Base-by-base conservation (phyloP, 768 basidiomycete species). In the Scleroderma bovista region DNA sequence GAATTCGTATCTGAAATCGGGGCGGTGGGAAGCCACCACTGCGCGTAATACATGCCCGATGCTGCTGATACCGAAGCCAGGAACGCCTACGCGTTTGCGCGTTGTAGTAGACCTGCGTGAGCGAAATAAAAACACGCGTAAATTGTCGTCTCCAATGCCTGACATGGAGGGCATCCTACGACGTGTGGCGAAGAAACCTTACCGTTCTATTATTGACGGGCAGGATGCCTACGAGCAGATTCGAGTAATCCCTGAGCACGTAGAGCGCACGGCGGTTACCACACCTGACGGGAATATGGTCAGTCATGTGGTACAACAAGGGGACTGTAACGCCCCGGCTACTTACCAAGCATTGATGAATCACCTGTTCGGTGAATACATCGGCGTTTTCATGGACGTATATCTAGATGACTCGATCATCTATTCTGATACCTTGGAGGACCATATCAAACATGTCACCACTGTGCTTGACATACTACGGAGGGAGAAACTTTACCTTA, bases 311-410 rank as follows among this genome's bases (percentile, higher is more conserved):
- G 34, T 50, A 55, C 3, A 49, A 9, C 48, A 52, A 1, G 36
- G 54, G 0, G 41, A 69, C 72, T 1, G 69, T 75, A 66, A 77
- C 73, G 49, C 71, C 0, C 74, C 72, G 0, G 60, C 72, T 0
- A 79, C 75, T 0, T 79, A 75, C 47, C 77, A 79, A 2, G 54
- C 48, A 0, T 16, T 50, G n/a, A 52, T 55, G 51, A 52, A 50
- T 6, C 31, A 52, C 23, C 7, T 53, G 3, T 53, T 56, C 3
- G 10, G 48, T 0, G 43, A 4, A 3, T 40, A 40, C 6, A 39
- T 56, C 1, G 50, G 47, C 0, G 6, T 8, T 0, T 56, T 51
- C 34, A 52, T 53, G 49, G 50, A 53, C 6, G 41, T 57, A 0
- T 57, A 54, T 11, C 22, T 57, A 0, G 45, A 57, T 3, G 32